Base-by-base conservation (phyloP, 2,329 filamentous ascomycete genomes). In the Truncatella angustata region DNA sequence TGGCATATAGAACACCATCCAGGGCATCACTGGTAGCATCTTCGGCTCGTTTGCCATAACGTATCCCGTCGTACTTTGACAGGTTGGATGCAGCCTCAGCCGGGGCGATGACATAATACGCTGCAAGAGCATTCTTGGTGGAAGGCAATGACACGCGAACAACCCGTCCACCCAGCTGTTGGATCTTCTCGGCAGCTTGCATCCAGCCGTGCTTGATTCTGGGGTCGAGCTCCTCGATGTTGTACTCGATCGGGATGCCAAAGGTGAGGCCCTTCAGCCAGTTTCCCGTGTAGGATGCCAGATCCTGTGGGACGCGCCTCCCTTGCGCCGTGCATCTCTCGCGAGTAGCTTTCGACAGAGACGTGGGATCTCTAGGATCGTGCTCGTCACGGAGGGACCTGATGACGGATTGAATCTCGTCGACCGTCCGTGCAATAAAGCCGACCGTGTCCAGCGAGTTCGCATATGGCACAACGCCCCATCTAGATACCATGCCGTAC, bases 21-120 rank as follows among this genome's bases (percentile, higher is more conserved):
- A 74, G 76, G 5, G 79, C 83, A 54, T 85, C 77, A 43, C 76
- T 78, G 3, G 55, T 53, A 4, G 56, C 59, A n/a, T 72, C 68
- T 2, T 68, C 64, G 4, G 72, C 73, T 26, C 84, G 79, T 18
- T 76, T 77, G 1, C 94, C 94, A 70, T 96, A 99, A 10, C 94
- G 87, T n/a, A 97, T 84, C 18, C 94, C 94, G 63, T 99, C 95
- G 68, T 97, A 99, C 68, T 96, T 97, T 52, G 94, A 90, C 2
- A 99, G 82, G 63, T 99, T 99, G 14, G 93, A 97, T 1, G 91
- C 91, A 3, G 94, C 94, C 71, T 99, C 94, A 14, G 94, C 93
- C 0, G 94, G 91, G 1, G 94, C 95, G 51, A 99, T 85, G 52
- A 99, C 82, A 69, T 99, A 99, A 74, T 99, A 99, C 30, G 94